Conservation (phyloP, 108 stramenopile genomes). For the Nitzschia sp. region DNA sequence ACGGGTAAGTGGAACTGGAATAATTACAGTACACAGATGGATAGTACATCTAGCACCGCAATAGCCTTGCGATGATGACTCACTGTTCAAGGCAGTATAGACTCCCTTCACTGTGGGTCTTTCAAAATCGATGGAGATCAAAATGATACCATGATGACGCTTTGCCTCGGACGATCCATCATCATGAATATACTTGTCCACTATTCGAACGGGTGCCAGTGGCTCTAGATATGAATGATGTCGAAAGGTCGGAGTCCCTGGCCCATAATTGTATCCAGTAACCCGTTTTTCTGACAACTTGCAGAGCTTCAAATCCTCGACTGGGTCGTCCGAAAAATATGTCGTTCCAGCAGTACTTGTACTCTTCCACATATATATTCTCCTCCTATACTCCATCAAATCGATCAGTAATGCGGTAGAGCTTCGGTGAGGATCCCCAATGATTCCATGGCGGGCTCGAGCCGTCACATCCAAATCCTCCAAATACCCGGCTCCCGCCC, state of each 20-base stretch:
- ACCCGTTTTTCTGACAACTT: slow-evolving; percentile 10
- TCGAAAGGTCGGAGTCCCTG: slow-evolving; percentile 29
- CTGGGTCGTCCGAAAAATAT: background rate
- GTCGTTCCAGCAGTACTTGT: too few relatives aligned
- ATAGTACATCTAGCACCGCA: too few relatives aligned
- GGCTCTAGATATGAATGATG: slow-evolving; percentile 10
- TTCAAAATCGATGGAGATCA: background rate
- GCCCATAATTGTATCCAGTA: slow-evolving; percentile 36
- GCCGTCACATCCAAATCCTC: slow-evolving; percentile 27
- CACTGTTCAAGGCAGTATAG: slow-evolving; percentile 5
- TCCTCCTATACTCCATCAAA: slow-evolving; percentile 22
- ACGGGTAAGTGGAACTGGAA: background rate
- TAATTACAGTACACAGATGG: background rate
- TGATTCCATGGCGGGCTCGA: slow-evolving; percentile 16
- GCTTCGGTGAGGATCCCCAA: slow-evolving; percentile 30
- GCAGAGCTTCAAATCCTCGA: slow-evolving; percentile 14
- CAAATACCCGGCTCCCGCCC: slow-evolving; percentile 28
- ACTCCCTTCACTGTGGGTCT: background rate
- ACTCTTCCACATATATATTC: slow-evolving; percentile 5
- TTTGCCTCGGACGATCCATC: background rate
- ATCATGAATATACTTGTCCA: background rate
- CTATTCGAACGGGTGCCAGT: slow-evolving; percentile 4
- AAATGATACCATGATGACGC: background rate
- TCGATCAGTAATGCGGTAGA: slow-evolving; percentile 22
- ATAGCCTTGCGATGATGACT: too few relatives aligned